Evolutionary conservation across 805 yeast genomes (phyloP), one percentile per base, ranked within the genome.

Genomic region (Candida caryicola): DNA sequence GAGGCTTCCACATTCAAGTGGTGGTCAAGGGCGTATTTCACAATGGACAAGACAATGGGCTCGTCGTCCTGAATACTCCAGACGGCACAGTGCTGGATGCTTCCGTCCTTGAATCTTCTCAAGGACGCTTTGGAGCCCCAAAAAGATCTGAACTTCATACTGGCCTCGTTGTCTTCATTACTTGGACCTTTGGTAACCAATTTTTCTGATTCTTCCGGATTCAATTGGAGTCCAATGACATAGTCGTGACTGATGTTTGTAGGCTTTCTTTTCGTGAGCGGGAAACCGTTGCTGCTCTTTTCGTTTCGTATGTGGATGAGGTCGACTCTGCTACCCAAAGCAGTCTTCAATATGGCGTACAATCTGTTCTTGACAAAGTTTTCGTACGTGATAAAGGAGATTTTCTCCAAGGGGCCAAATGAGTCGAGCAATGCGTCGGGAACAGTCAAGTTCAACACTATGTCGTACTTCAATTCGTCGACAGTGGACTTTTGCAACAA

Each of bases 71-170:
- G 49, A 4, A 76, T 66, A 4, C 76, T 65, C 98, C 98, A 93
- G 21, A 89, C 83, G 39, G 93, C 95, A 58, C 95, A 85, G 62
- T 93, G 95, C 45, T 79, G 82, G 43, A 93, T 89, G 3, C 83
- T 71, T 27, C 97, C 97, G 62, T 93, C 96, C 55, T 86, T 89
- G 67, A 91, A 93, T 57, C 93, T 79, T 69, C 99, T 79, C 39
- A 93, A 70, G 10, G 93, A 86, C 0, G 95, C 80, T 47, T 78
- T 82, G 7, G 75, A 55, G 8, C 97, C 97, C 99, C 99, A 93
- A 55, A 93, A 90, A 4, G 77, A 65, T 48, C 85, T 77, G 66
- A 93, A 93, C 38, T 74, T 71, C 5, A 75, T 66, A 12, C 73
- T 79, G 29, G 66, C 65, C 23, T 78, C 84, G 28, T 76, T 72